These are phyloP conservation scores for Willaertia magna DNA, from an alignment of 208 protist species.

Conservation along the genomic window DNA sequence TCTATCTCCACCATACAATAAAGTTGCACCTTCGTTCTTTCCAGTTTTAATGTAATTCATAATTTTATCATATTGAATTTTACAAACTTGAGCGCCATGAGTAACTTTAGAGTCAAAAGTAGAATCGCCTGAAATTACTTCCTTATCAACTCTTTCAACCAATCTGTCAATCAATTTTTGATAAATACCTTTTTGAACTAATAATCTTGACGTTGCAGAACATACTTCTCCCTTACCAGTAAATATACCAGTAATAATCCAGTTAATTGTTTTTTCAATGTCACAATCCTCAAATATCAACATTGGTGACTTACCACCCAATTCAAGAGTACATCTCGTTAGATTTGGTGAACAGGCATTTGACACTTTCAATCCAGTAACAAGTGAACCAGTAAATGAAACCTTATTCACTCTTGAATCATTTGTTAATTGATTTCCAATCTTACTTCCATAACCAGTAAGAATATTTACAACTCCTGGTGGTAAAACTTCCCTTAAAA, in stretches of 20 bases:
- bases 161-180: conserved; percentile 47
- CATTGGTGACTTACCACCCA: conserved; percentile 74
- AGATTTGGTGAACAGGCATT: conserved; percentile 50
- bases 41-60: conserved; percentile 54
- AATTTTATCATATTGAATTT: conserved; percentile 54
- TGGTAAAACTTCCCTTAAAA: conserved; percentile 60
- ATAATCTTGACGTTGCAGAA: conserved; percentile 58
- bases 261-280: conserved; percentile 33
- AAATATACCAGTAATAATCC: conserved; percentile 17
- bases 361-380: conserved; percentile 51
- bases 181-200: conserved; percentile 53
- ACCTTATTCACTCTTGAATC: conserved; percentile 69
- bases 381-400: conserved; percentile 69
- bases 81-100: conserved; percentile 50
- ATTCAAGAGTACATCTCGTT: conserved; percentile 56
- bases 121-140: conserved; percentile 55
- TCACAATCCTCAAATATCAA: conserved; percentile 65
- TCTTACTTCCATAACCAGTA: conserved; percentile 53
- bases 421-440: conserved; percentile 42
- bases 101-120: conserved; percentile 36
- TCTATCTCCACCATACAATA: conserved; percentile 40
- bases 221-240: conserved; percentile 61
- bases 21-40: conserved; percentile 49
- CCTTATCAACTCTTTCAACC: conserved; percentile 29
- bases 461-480: conserved; percentile 69